Evolutionary conservation across 306 rosid genomes (phyloP).

Genomic region (Medicago arabica): DNA sequence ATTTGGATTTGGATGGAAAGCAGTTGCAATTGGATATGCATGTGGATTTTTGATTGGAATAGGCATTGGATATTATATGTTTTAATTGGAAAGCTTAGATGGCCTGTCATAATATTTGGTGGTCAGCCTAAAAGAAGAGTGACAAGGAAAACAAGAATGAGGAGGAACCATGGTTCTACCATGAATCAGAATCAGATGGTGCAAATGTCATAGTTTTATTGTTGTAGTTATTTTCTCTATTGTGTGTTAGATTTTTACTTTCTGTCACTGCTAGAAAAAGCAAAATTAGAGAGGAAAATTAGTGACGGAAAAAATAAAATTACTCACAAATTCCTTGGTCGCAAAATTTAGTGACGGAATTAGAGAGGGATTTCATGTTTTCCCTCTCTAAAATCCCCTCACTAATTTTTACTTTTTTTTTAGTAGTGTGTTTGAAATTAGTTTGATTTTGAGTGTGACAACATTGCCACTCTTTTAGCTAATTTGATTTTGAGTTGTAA

Average conservation of each 20-base stretch:
- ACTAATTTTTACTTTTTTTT: too few species aligned
- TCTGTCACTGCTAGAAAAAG: too few species aligned
- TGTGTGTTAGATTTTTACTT: neutral
- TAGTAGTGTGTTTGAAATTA: neutral
- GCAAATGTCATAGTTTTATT: neutral
- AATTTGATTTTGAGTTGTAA: too few species aligned
- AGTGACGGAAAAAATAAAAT: too few species aligned
- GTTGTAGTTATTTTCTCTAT: too few species aligned
- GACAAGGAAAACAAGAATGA: neutral
- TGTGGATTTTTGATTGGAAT: constrained; percentile 46
- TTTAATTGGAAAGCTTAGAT: constrained; percentile 24
- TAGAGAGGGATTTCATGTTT: too few species aligned
- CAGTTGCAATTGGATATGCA: constrained; percentile 46
- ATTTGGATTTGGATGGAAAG: constrained; percentile 46
- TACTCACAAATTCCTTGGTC: too few species aligned
- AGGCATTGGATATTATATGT: constrained; percentile 30
- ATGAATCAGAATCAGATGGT: neutral
- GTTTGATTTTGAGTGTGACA: neutral
- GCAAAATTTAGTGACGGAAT: too few species aligned
- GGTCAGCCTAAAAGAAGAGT: neutral
- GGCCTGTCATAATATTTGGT: constrained; percentile 10
- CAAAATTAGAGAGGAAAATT: too few species aligned
- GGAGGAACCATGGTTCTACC: neutral
- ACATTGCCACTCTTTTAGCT: neutral
- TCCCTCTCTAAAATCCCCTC: too few species aligned